Percentiles rank a stretch among this genome's conserved stretches.
Evolutionary conservation across 208 protist genomes (phyloP).

Genomic region (Strigomonas culicis): DNA sequence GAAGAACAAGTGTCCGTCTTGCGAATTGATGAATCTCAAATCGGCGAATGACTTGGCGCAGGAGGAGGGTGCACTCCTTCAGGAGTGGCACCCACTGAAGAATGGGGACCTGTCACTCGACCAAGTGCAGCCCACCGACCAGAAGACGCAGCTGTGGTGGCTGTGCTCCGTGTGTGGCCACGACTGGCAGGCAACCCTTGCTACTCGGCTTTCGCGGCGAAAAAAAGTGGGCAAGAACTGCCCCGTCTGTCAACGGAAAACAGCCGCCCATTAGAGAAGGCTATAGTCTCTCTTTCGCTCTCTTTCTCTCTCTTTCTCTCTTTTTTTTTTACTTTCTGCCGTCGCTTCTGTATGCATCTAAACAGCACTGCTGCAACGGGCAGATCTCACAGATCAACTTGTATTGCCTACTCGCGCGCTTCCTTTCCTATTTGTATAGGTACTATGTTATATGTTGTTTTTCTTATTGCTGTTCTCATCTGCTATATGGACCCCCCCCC

Average conservation of each 20-base stretch:
- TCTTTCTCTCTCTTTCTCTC: conserved; percentile 5
- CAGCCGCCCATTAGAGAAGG: neutral
- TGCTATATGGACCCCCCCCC: neutral
- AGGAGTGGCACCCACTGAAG: conserved; percentile 82
- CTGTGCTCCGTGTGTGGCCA: conserved; percentile 67
- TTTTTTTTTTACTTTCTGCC: conserved; percentile 1
- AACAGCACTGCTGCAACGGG: neutral
- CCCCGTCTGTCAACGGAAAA: conserved; percentile 49
- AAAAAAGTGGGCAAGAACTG: conserved; percentile 29
- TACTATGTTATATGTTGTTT: neutral
- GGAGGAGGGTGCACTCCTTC: conserved; percentile 37
- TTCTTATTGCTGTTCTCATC: neutral
- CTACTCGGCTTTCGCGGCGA: conserved; percentile 31
- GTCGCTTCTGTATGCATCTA: neutral
- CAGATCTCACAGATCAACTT: neutral
- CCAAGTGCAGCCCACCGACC: conserved; percentile 37
- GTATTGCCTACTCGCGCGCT: neutral
- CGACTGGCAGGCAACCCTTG: conserved; percentile 71
- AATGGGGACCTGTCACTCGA: conserved; percentile 77
- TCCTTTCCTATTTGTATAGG: neutral
- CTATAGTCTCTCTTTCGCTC: neutral
- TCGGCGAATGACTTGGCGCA: conserved; percentile 23
- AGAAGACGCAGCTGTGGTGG: conserved; percentile 77
- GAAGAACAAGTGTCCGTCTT: conserved; percentile 58
- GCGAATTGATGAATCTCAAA: conserved; percentile 30